phyloP scores from a whole-genome alignment of 106 monocot genomes.

The Iris macrosiphon region DNA sequence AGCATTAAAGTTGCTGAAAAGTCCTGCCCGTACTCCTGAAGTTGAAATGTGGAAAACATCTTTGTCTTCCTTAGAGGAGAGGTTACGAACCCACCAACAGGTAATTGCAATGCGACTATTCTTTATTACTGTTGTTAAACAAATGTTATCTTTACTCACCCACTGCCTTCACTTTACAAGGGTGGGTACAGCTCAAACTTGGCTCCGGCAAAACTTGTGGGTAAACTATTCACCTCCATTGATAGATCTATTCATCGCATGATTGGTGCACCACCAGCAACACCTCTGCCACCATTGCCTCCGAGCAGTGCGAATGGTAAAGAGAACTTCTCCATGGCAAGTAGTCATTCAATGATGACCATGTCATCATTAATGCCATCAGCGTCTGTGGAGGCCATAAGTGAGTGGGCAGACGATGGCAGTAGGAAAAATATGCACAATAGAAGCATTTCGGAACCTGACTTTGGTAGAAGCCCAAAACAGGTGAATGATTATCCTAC shows the following conservation, averaged over 20 bases:
- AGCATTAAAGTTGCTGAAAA: slow-evolving; percentile 67
- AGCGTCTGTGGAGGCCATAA: slow-evolving; percentile 73
- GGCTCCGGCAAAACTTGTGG: slow-evolving; percentile 82
- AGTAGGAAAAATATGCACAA: slow-evolving; percentile 42
- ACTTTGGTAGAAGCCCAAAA: slow-evolving; percentile 77
- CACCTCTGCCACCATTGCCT: slow-evolving; percentile 57
- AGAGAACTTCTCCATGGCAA: slow-evolving; percentile 24
- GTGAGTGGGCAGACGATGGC: slow-evolving; percentile 44
- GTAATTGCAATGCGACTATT: slow-evolving; percentile 14
- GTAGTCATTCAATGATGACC: slow-evolving; percentile 63
- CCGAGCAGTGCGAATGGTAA: slow-evolving; percentile 26
- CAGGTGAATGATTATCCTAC: slow-evolving; percentile 55
- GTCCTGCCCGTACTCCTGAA: slow-evolving; percentile 68
- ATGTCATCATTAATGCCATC: slow-evolving; percentile 79
- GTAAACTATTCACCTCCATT: slow-evolving; percentile 77
- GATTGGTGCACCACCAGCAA: slow-evolving; percentile 80
- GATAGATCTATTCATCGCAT: slow-evolving; percentile 85
- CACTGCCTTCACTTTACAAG: slow-evolving; percentile 21
- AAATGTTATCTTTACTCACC: not conserved
- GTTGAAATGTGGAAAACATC: slow-evolving; percentile 71
- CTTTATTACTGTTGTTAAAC: not conserved
- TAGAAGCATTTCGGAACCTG: slow-evolving; percentile 88
- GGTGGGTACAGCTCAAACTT: slow-evolving; percentile 80
- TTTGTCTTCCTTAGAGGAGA: slow-evolving; percentile 80
- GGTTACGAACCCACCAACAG: slow-evolving; percentile 83